phyloP scores from a whole-genome alignment of 2,329 filamentous ascomycete species.

The Calonectria pteridis region DNA sequence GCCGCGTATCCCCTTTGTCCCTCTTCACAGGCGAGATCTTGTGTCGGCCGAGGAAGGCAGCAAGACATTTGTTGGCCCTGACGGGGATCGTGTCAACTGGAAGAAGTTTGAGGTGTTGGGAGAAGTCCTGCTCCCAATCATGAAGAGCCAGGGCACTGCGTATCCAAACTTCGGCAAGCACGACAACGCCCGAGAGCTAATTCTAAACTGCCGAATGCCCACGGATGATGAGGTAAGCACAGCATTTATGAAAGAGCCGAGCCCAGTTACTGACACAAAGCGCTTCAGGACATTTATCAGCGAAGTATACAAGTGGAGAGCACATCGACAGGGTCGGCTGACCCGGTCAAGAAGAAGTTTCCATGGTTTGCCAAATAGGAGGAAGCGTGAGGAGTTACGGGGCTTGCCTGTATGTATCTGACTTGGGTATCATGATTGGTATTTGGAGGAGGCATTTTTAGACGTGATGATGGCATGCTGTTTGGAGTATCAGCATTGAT shows the following conservation, averaged over 20 bases:
- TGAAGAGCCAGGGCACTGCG: slow-evolving; percentile 88
- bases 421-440: slow-evolving; percentile 24
- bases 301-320: slow-evolving; percentile 71
- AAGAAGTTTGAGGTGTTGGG: slow-evolving; percentile 97
- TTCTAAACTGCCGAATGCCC: slow-evolving; percentile 84
- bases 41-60: slow-evolving; percentile 95
- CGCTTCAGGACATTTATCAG: slow-evolving; percentile 72
- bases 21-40: slow-evolving; percentile 88
- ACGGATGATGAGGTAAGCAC: slow-evolving; percentile 87
- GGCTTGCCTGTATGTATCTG: slow-evolving; percentile 27
- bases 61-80: slow-evolving; percentile 83
- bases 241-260: no score
- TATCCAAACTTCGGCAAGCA: slow-evolving; percentile 80
- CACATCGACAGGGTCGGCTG: slow-evolving; percentile 56
- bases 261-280: slow-evolving; percentile 39
- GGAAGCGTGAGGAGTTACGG: slow-evolving; percentile 44
- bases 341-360: slow-evolving; percentile 73
- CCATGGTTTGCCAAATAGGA: slow-evolving; percentile 71
- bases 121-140: slow-evolving; percentile 89
- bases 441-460: slow-evolving; percentile 36
- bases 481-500: slow-evolving; percentile 28
- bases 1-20: slow-evolving; percentile 93
- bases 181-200: slow-evolving; percentile 78
- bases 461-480: slow-evolving; percentile 33
- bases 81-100: slow-evolving; percentile 89